phyloP scores from a whole-genome alignment of 345 rosid genomes.

The Psidium guajava region DNA sequence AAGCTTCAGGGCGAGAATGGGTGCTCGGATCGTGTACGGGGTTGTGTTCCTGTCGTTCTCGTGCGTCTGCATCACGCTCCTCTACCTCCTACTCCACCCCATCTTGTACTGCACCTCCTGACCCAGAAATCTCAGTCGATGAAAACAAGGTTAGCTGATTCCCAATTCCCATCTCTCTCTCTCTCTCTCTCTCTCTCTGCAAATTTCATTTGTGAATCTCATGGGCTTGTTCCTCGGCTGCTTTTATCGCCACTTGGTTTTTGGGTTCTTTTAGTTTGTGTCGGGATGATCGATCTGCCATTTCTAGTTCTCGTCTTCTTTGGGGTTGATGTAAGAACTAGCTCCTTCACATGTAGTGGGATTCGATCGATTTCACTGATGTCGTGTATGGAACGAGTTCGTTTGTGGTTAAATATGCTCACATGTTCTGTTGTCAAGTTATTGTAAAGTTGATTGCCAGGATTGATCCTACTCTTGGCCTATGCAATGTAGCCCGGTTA shows the following conservation, averaged over 20 bases:
- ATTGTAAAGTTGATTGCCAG: background rate
- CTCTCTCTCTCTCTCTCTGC: background rate
- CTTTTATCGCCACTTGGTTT: background rate
- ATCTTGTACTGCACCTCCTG: slow-evolving; percentile 29
- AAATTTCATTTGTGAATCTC: background rate
- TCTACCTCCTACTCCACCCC: slow-evolving; percentile 40
- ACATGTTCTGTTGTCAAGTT: background rate
- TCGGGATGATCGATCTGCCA: background rate
- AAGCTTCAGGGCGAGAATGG: slow-evolving; percentile 7
- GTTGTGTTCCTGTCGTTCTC: slow-evolving; percentile 35
- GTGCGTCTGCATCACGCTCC: slow-evolving; percentile 51
- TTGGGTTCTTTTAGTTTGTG: too few relatives aligned
- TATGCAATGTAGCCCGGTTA: background rate
- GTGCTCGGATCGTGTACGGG: slow-evolving; percentile 22
- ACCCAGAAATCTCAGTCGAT: background rate
- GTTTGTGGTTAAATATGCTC: background rate
- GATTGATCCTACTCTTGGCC: background rate
- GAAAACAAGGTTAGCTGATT: background rate
- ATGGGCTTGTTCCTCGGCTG: background rate
- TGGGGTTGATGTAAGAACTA: background rate
- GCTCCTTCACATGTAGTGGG: background rate
- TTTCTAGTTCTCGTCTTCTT: background rate
- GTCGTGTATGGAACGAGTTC: background rate
- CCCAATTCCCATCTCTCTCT: background rate
- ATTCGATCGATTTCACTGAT: background rate